Evolutionary conservation across 257 asterid genomes (phyloP).

Genomic region (Capsicum baccatum): DNA sequence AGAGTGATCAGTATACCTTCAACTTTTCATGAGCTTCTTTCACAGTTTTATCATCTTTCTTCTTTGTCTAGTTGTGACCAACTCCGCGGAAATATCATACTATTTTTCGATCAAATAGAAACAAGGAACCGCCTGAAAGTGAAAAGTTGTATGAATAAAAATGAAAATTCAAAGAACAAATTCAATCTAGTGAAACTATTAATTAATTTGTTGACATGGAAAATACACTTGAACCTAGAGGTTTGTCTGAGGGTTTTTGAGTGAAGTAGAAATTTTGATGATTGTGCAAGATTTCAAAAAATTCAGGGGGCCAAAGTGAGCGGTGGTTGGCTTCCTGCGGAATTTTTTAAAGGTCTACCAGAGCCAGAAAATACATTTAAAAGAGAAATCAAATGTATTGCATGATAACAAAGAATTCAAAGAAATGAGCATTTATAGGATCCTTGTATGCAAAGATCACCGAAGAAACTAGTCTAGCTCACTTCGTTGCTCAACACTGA

Average conservation of each 20-base stretch:
- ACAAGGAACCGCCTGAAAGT: constrained; percentile 34
- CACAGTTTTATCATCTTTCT: constrained; percentile 42
- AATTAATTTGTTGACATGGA: not conserved
- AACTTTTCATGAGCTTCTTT: constrained; percentile 44
- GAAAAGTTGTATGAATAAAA: not conserved
- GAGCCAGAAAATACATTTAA: not conserved
- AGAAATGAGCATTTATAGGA: too few species aligned
- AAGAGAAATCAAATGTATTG: not conserved
- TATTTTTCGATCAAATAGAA: constrained; percentile 40
- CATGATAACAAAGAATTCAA: not conserved
- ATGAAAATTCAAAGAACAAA: not conserved
- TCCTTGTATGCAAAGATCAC: too few species aligned
- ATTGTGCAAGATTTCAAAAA: constrained; percentile 38
- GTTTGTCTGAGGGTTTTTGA: constrained; percentile 32
- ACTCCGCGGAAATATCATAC: constrained; percentile 38
- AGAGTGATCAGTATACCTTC: constrained; percentile 22
- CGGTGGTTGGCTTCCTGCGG: constrained; percentile 37
- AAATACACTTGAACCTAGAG: constrained; percentile 24
- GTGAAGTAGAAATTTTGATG: constrained; percentile 24
- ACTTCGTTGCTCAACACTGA: too few species aligned
- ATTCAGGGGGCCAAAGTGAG: constrained; percentile 40
- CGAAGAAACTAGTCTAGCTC: too few species aligned
- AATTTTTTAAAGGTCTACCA: constrained; percentile 30
- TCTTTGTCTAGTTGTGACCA: constrained; percentile 43
- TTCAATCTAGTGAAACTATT: not conserved